These are phyloP conservation scores for Aplosporella prunicola DNA, from an alignment of 2,329 filamentous ascomycete species.

Conservation along the genomic window DNA sequence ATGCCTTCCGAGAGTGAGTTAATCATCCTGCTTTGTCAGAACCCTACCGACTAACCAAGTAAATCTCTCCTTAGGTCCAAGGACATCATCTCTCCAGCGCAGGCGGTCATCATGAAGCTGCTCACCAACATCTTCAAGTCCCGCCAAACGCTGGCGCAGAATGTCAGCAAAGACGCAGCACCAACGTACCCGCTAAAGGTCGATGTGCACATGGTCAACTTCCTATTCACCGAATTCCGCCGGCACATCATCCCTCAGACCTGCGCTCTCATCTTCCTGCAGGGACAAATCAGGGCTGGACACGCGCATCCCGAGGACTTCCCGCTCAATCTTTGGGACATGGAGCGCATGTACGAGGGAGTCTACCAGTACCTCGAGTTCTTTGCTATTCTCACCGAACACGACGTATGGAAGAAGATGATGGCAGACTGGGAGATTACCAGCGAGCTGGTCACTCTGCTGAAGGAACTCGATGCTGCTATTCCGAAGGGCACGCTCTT, in stretches of 20 bases:
- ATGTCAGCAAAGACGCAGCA: constrained; percentile 11
- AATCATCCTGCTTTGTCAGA: background rate
- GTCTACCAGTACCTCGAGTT: constrained; percentile 92
- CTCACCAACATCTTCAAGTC: constrained; percentile 81
- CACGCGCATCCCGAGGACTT: constrained; percentile 75
- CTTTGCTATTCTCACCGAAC: constrained; percentile 79
- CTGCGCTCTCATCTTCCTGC: constrained; percentile 85
- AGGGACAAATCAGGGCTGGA: constrained; percentile 76
- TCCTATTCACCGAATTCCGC: constrained; percentile 86
- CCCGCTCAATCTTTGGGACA: constrained; percentile 91
- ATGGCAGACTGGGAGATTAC: constrained; percentile 87
- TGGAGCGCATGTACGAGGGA: constrained; percentile 93
- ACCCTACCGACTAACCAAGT: constrained; percentile 12
- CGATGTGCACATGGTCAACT: constrained; percentile 63
- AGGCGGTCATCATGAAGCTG: constrained; percentile 84
- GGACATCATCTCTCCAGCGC: constrained; percentile 90
- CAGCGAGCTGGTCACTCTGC: constrained; percentile 76
- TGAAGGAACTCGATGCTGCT: constrained; percentile 78
- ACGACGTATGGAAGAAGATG: constrained; percentile 70
- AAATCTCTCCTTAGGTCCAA: no score
- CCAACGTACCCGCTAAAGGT: constrained; percentile 35
- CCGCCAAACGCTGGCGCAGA: constrained; percentile 33
- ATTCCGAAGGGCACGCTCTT: constrained; percentile 56
- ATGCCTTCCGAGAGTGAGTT: constrained; percentile 64
- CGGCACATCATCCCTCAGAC: constrained; percentile 90